A percentile compares a stretch with the other conserved stretches of the same genome.
Evolutionary conservation across 83 land plant genomes (phyloP).

Genomic region (Picea mariana): DNA sequence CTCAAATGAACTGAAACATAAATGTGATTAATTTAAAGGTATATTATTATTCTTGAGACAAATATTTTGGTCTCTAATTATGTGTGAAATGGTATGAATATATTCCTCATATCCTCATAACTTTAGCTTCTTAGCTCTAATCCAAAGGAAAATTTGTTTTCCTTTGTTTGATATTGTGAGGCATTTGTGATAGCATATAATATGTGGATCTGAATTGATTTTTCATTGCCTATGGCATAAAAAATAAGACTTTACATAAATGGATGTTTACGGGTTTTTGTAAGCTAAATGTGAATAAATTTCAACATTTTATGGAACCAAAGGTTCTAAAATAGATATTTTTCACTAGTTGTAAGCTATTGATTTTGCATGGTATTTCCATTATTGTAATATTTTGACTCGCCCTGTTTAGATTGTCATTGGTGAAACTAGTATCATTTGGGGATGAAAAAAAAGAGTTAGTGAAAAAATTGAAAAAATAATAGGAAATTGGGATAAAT

Average conservation of each 20-base stretch:
- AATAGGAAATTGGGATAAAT: too few species aligned
- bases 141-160: too few species aligned
- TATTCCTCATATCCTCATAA: neutral
- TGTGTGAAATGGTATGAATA: constrained; percentile 66
- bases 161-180: too few species aligned
- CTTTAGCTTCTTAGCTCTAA: neutral
- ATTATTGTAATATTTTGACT: neutral
- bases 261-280: too few species aligned
- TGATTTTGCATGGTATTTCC: neutral
- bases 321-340: neutral
- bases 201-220: too few species aligned
- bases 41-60: constrained; percentile 86
- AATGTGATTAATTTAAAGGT: constrained; percentile 72
- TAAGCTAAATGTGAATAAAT: neutral
- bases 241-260: too few species aligned
- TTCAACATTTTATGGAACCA: neutral
- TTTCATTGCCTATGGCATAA: too few species aligned
- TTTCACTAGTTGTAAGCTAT: neutral
- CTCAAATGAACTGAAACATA: constrained; percentile 66
- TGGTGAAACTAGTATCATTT: too few species aligned
- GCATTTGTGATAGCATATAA: too few species aligned
- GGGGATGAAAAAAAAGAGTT: too few species aligned
- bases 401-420: too few species aligned
- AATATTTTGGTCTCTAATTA: constrained; percentile 85
- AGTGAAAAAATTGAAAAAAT: too few species aligned